Base-by-base conservation (phyloP, 306 rosid genomes). In the Prunus mira region DNA sequence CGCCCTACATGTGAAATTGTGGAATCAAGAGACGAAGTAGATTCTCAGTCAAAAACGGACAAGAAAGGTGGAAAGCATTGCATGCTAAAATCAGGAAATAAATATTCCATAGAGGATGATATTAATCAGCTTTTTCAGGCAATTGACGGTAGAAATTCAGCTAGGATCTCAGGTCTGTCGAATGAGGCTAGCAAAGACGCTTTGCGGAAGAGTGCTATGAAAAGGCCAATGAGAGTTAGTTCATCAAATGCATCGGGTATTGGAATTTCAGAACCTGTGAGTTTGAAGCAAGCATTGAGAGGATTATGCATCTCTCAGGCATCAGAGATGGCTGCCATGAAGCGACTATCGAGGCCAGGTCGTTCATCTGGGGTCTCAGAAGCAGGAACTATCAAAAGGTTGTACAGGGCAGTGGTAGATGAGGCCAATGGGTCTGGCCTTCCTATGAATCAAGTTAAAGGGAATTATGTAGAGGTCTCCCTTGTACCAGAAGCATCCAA, bases 221-320 rank as follows among this genome's bases (percentile, higher is more conserved):
- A 94, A 84, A 89, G 91, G 84, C 99, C 99, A 25, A 88, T 95
- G 78, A 88, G 89, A 84, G 91, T 83, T 24, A 81, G 88, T 83
- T 79, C 93, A 60, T 85, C 96, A 38, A 87, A 89, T 76, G 86
- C 88, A 46, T 83, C 97, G 9, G 97, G 99, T 72, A 92, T 95
- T 74, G 99, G 99, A 82, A 90, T 95, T 77, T 86, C 99, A 4
- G 99, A 90, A 75, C 88, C 96, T 73, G 97, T 82, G 32, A 95
- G 97, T 84, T 92, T 95, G 84, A 95, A 95, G 89, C 97, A 95
- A 82, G 99, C 99, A n/a, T 88, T 95, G 51, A 87, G 99, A 86
- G 99, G 99, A 47, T 78, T 95, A 68, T 92, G 97, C 78, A 92
- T 95, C 71, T 90, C 99, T 70, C 99, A 95, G 89, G 99, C 99